Conservation (phyloP, 352 stramenopile genomes). For the Blastocystis sp. region DNA sequence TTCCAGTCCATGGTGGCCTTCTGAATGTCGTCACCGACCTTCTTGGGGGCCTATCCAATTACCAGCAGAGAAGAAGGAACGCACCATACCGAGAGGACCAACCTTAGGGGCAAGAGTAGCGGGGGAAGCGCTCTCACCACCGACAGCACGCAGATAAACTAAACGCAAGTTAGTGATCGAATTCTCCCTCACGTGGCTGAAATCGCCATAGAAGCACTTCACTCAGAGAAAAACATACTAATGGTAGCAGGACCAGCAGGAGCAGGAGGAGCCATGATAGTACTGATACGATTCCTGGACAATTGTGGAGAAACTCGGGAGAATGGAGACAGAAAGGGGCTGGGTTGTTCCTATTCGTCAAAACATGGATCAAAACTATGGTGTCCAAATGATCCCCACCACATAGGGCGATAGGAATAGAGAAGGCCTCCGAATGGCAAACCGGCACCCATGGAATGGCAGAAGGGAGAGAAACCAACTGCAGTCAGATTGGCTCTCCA, state of each 20-base stretch:
- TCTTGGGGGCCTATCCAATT: too few species aligned
- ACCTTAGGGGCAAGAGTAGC: conserved; percentile 98
- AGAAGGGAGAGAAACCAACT: too few species aligned
- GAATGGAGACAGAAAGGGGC: background rate
- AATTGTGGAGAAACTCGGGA: background rate
- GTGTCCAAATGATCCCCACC: too few species aligned
- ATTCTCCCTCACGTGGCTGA: background rate
- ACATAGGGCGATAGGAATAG: too few species aligned
- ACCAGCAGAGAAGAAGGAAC: background rate
- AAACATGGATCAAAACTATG: too few species aligned
- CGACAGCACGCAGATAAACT: conserved; percentile 90
- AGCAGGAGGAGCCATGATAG: conserved; percentile 68
- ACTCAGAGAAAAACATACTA: conserved; percentile 42
- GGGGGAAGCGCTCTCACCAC: conserved; percentile 94
- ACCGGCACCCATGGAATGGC: too few species aligned
- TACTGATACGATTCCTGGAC: conserved; percentile 38
- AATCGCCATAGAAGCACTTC: too few species aligned
- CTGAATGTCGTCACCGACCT: too few species aligned
- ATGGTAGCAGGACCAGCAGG: conserved; percentile 69
- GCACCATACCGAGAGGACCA: conserved; percentile 91
- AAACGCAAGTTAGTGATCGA: conserved; percentile 83
- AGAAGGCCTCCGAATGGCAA: too few species aligned
- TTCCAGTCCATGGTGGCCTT: too few species aligned
- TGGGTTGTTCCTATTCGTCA: background rate
- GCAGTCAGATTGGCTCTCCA: too few species aligned